phyloP scores from a whole-genome alignment of 2,329 filamentous ascomycete genomes.

The Claviceps sp. region DNA sequence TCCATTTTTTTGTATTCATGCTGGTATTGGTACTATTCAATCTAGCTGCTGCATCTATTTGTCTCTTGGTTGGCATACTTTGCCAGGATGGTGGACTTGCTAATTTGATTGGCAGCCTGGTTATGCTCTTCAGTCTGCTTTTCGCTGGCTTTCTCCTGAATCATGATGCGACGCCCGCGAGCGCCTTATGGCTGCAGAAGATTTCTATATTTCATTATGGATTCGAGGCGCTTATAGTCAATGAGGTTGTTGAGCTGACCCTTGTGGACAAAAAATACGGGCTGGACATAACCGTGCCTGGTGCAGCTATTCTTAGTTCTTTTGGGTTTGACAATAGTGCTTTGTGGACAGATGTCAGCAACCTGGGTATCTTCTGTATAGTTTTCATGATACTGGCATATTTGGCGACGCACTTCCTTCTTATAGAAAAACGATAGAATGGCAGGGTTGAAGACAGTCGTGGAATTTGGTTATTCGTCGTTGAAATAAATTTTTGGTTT shows the following conservation, averaged over 20 bases:
- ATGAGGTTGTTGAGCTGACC: slow-evolving; percentile 83
- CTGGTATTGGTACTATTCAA: slow-evolving; percentile 92
- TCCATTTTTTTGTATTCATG: slow-evolving; percentile 83
- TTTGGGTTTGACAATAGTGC: slow-evolving; percentile 89
- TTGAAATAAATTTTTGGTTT: too few relatives aligned
- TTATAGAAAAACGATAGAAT: slow-evolving; percentile 64
- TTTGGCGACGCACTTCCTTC: slow-evolving; percentile 78
- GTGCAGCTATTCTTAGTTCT: slow-evolving; percentile 81
- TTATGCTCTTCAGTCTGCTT: slow-evolving; percentile 93
- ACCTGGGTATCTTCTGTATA: slow-evolving; percentile 68
- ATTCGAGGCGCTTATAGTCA: slow-evolving; percentile 92
- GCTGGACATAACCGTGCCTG: slow-evolving; percentile 89
- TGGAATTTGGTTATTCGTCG: too few relatives aligned
- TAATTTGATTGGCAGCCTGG: slow-evolving; percentile 82
- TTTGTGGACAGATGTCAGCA: slow-evolving; percentile 72
- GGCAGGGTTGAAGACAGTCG: background rate
- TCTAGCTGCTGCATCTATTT: slow-evolving; percentile 82
- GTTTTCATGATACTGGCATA: slow-evolving; percentile 83
- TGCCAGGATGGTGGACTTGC: slow-evolving; percentile 86
- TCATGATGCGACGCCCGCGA: slow-evolving; percentile 77
- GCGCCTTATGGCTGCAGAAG: slow-evolving; percentile 80
- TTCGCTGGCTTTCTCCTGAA: slow-evolving; percentile 93
- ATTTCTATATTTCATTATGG: slow-evolving; percentile 97
- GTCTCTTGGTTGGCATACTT: slow-evolving; percentile 89
- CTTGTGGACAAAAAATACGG: slow-evolving; percentile 92